Evolutionary conservation across 2,329 filamentous ascomycete species (phyloP).

Genomic region (Scleromitrula shiraiana): DNA sequence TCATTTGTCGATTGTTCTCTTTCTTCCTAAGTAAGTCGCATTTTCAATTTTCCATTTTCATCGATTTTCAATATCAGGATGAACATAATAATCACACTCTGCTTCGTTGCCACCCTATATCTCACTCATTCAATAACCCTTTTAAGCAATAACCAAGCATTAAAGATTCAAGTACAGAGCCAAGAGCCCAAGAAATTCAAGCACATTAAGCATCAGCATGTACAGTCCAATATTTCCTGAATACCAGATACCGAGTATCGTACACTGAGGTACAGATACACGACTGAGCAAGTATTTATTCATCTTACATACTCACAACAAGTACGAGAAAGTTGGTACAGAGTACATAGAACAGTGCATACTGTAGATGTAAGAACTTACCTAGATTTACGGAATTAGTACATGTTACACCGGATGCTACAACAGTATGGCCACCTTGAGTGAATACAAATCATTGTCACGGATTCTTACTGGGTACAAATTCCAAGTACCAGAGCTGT

Average conservation of each 20-base stretch:
- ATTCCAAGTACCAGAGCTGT: constrained; percentile 2
- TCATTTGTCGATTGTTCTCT: background rate
- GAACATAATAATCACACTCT: background rate
- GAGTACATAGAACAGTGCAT: too few relatives aligned
- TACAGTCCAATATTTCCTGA: background rate
- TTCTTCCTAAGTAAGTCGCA: background rate
- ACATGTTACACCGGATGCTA: too few relatives aligned
- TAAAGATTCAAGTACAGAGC: too few relatives aligned
- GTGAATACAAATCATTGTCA: background rate
- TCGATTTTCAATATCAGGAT: background rate
- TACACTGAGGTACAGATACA: too few relatives aligned
- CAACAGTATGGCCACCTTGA: background rate
- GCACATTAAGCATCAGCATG: background rate
- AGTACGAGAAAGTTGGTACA: too few relatives aligned
- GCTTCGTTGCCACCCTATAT: background rate
- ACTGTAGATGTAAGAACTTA: too few relatives aligned
- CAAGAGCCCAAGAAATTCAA: background rate
- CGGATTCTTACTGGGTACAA: background rate
- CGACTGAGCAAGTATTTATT: background rate
- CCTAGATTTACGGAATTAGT: too few relatives aligned
- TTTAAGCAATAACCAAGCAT: too few relatives aligned
- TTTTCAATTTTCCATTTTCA: background rate
- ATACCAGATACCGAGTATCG: background rate
- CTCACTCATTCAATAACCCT: too few relatives aligned
- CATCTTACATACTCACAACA: background rate